Evolutionary conservation across 495 filamentous ascomycete genomes (phyloP).

Genomic region (Neurospora cerealis): DNA sequence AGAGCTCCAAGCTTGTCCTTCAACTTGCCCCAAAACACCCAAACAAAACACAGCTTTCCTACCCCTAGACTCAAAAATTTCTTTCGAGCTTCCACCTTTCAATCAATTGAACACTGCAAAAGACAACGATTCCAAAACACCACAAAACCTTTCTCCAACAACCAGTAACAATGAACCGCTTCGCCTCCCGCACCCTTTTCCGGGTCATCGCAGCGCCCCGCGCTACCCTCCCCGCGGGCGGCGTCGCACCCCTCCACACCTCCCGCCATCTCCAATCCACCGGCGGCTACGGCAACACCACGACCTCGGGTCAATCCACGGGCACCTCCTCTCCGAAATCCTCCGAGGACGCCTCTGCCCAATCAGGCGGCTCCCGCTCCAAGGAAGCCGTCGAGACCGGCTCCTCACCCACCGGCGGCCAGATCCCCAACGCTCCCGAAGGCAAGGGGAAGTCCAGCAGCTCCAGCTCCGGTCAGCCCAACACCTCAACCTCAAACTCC

Average conservation of each 20-base stretch:
- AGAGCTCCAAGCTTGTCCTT: background rate
- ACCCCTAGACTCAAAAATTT: too few species aligned
- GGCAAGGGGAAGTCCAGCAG: background rate
- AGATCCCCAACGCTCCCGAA: background rate
- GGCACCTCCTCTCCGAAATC: conserved; percentile 21
- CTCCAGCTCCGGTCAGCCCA: background rate
- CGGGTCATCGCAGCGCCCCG: background rate
- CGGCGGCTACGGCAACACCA: background rate
- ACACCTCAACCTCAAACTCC: background rate
- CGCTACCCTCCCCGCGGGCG: background rate
- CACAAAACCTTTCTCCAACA: background rate
- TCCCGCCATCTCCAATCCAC: background rate
- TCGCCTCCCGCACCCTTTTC: background rate
- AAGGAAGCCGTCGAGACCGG: conserved; percentile 27
- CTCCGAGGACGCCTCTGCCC: conserved; percentile 31
- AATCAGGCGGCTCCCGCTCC: conserved; percentile 34
- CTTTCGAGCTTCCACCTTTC: background rate
- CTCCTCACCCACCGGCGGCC: conserved; percentile 12
- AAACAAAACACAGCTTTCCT: background rate
- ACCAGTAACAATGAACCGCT: conserved; percentile 5
- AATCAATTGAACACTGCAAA: background rate
- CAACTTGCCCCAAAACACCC: background rate
- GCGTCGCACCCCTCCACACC: background rate
- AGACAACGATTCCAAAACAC: background rate
- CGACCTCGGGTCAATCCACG: conserved; percentile 21